phyloP scores from a whole-genome alignment of 495 filamentous ascomycete species.

The Barbatosphaeria neglecta region DNA sequence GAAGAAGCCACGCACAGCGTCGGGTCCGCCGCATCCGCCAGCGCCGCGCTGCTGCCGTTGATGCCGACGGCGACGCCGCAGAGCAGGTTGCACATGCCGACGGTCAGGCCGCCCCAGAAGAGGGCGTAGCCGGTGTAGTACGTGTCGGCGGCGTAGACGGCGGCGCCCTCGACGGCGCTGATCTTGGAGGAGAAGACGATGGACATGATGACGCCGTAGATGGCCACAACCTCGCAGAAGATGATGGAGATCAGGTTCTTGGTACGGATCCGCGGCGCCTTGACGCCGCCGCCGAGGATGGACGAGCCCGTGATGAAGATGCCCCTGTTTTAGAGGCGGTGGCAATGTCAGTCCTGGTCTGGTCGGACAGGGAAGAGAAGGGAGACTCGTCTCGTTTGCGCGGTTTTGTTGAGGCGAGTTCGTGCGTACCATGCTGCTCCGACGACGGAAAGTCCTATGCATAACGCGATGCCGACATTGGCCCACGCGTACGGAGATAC shows the following conservation, averaged over 20 bases:
- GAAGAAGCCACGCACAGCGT: constrained; percentile 54
- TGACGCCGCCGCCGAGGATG: constrained; percentile 92
- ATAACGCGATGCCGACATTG: constrained; percentile 78
- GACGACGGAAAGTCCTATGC: constrained; percentile 89
- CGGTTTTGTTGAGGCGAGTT: background rate
- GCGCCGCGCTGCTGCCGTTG: constrained; percentile 90
- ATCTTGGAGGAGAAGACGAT: constrained; percentile 93
- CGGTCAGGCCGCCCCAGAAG: constrained; percentile 91
- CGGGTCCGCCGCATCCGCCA: constrained; percentile 91
- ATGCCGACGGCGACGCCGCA: constrained; percentile 97
- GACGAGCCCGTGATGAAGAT: constrained; percentile 99
- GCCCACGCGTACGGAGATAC: constrained; percentile 95
- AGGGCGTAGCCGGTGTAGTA: constrained; percentile 95
- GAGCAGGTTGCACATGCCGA: constrained; percentile 87
- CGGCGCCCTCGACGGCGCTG: constrained; percentile 45
- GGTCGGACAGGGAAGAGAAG: too few relatives aligned
- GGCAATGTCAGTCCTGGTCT: too few relatives aligned
- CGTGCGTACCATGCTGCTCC: constrained; percentile 85
- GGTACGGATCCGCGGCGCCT: constrained; percentile 89
- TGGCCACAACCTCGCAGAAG: constrained; percentile 99
- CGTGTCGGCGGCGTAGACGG: constrained; percentile 59
- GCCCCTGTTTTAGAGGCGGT: constrained; percentile 72
- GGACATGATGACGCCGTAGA: constrained; percentile 99
- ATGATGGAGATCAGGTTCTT: constrained; percentile 99
- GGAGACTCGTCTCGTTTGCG: too few relatives aligned